phyloP scores from a whole-genome alignment of 2,329 filamentous ascomycete genomes.

The Alternaria rosae region DNA sequence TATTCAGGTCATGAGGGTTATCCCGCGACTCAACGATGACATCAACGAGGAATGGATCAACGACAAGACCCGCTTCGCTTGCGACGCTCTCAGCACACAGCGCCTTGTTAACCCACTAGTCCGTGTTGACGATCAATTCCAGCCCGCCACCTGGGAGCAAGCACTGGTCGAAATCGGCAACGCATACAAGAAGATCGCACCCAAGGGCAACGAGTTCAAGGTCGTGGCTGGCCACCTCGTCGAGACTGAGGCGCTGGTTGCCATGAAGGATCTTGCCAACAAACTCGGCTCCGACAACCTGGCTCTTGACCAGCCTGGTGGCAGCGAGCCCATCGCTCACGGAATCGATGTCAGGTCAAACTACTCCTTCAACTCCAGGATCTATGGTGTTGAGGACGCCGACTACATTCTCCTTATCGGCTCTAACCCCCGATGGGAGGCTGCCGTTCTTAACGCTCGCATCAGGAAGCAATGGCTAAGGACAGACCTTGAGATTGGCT shows the following conservation, averaged over 20 bases:
- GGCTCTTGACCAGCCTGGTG: conserved; percentile 86
- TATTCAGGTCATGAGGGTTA: conserved; percentile 92
- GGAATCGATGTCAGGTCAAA: conserved; percentile 93
- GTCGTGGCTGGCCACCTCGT: conserved; percentile 88
- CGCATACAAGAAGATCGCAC: conserved; percentile 79
- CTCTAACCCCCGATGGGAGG: conserved; percentile 94
- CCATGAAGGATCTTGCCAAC: conserved; percentile 97
- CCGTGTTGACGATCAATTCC: conserved; percentile 87
- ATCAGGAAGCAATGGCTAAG: conserved; percentile 98
- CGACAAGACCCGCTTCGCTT: conserved; percentile 96
- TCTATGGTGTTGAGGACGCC: conserved; percentile 91
- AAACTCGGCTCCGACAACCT: conserved; percentile 96
- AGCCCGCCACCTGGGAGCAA: conserved; percentile 94
- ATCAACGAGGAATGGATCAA: conserved; percentile 99
- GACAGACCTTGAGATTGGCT: conserved; percentile 89
- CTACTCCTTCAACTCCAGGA: conserved; percentile 96
- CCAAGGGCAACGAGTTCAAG: conserved; percentile 95
- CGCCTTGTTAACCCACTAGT: conserved; percentile 91
- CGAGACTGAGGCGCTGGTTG: conserved; percentile 92
- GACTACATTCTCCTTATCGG: conserved; percentile 92
- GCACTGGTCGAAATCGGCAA: conserved; percentile 85
- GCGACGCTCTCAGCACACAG: conserved; percentile 95
- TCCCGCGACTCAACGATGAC: conserved; percentile 94
- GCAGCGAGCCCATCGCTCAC: conserved; percentile 84
- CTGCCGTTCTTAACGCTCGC: conserved; percentile 91